Base-by-base conservation (phyloP, 2,329 filamentous ascomycete genomes). In the Emericellopsis cladophorae region DNA sequence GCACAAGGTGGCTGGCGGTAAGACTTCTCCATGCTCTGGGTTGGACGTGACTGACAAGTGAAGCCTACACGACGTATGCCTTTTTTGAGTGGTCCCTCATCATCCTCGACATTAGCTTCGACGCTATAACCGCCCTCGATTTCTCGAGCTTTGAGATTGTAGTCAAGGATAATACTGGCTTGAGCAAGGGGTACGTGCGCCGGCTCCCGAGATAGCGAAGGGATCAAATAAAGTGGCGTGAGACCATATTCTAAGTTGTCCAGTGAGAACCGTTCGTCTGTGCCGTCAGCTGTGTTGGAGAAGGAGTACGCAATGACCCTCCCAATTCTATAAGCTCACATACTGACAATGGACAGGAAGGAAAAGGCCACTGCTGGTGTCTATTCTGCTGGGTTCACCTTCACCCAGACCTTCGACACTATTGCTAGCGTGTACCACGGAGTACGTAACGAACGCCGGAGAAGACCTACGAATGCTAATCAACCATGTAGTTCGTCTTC, bases 1-100 rank as follows among this genome's bases (percentile, higher is more conserved):
- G 40, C 88, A 98, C 60, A 86, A 81, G 44, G 78, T 96, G 46
- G 72, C 92, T 44, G 92, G 92, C 72, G 92, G 90, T 96, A 69
- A 61, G 80, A 57, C 31, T 37, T 23, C 16, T 3, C 12, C 16
- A 16, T 21, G n/a, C 14, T 24, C 31, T 12, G n/a, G 11, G 31
- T 18, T n/a, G 44, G 42, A 44, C 49, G 40, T 50, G 40, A 43
- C 41, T 35, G 16, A 41, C 24, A 36, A 22, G 33, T 23, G 35
- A 53, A 96, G 92, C 92, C 26, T 98, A 98, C 64, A 98, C 92
- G 1, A 94, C 74, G 40, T 98, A 98, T 61, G 83, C 92, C 47
- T 95, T 98, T 65, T 95, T 96, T 62, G 92, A 98, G 62, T 98
- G 92, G 92, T 71, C 88, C 18, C 71, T 98, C 46, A 88, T 98